phyloP scores from a whole-genome alignment of 257 asterid genomes.

The Rehmannia glutinosa region DNA sequence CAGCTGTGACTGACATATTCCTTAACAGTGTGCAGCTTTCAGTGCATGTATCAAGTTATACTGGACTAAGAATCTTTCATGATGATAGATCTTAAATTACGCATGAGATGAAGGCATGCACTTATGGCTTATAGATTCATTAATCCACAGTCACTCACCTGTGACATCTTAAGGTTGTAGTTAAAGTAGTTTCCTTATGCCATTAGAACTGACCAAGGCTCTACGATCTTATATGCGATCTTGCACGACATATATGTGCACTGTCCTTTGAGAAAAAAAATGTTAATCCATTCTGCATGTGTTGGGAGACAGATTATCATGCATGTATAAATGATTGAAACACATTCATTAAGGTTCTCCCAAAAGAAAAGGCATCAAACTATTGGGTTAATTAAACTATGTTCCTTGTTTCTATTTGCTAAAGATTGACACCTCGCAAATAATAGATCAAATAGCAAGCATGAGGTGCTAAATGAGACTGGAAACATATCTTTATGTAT shows the following conservation, averaged over 20 bases:
- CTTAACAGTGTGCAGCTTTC: background rate
- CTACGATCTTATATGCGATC: background rate
- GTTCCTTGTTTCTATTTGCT: background rate
- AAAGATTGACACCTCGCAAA: background rate
- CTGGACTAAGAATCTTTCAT: background rate
- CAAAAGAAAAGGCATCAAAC: background rate
- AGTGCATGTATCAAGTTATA: background rate
- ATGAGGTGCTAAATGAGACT: background rate
- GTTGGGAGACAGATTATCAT: background rate
- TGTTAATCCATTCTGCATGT: background rate
- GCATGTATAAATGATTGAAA: background rate
- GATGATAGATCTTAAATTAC: background rate
- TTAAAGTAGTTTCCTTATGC: background rate
- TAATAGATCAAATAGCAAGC: background rate
- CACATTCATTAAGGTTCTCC: background rate
- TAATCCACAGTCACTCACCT: background rate
- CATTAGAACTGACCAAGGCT: background rate
- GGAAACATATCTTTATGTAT: background rate
- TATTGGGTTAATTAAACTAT: background rate
- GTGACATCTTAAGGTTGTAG: background rate
- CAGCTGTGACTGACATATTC: background rate
- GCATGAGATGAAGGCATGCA: too few relatives aligned
- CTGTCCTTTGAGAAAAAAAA: background rate
- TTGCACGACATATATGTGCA: background rate
- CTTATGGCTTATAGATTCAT: background rate